Conservation (phyloP, 371 early-diverging fungal genomes). For the Lichtheimia hyalospora region DNA sequence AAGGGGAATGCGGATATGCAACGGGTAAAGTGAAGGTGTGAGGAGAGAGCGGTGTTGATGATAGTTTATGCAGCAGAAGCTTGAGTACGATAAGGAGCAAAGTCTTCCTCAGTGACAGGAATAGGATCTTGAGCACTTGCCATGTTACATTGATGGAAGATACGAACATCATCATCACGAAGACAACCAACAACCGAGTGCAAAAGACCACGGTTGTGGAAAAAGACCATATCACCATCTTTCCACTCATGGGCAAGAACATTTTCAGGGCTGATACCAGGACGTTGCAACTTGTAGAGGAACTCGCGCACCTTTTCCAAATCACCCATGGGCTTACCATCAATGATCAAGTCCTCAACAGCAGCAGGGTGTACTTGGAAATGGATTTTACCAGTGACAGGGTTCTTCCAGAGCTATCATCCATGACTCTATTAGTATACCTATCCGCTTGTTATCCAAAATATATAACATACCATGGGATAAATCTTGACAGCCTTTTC, state of each 20-base stretch:
- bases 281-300: conserved; percentile 44
- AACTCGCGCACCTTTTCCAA: conserved; percentile 44
- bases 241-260: conserved; percentile 50
- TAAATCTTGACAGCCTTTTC: conserved; percentile 43
- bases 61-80: conserved; percentile 1
- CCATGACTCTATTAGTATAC: not conserved
- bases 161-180: conserved; percentile 37
- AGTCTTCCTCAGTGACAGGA: conserved; percentile 44
- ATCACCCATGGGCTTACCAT: conserved; percentile 49
- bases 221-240: conserved; percentile 50
- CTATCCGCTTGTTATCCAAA: not conserved
- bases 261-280: conserved; percentile 48
- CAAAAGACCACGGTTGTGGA: conserved; percentile 50
- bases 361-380: conserved; percentile 50
- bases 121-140: conserved; percentile 41
- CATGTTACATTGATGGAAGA: conserved; percentile 52
- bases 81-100: conserved; percentile 30
- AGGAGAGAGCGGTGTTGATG: not conserved
- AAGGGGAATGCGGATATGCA: no score
- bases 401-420: conserved; percentile 49
- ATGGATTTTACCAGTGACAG: conserved; percentile 50
- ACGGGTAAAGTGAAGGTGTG: no score
- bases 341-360: conserved; percentile 48
- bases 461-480: conserved; percentile 40
- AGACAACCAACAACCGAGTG: conserved; percentile 49